phyloP scores from a whole-genome alignment of 1,284 basidiomycete genomes.

The Cystobasidium sp. region DNA sequence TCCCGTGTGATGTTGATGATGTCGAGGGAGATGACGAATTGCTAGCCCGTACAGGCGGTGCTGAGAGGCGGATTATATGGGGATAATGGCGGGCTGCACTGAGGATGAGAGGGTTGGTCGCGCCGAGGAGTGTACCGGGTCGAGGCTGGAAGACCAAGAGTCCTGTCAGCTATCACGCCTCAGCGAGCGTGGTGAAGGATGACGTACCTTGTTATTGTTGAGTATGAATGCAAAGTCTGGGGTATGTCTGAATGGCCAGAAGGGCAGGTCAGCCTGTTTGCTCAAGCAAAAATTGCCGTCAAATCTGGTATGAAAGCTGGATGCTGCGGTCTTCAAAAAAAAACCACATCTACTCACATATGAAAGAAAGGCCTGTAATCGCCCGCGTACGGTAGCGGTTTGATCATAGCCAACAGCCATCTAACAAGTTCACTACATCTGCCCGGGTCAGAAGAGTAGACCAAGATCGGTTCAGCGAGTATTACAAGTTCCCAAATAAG shows the following conservation, averaged over 20 bases:
- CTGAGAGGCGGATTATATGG: conserved; percentile 64
- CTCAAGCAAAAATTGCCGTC: too few species aligned
- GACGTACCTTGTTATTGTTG: conserved; percentile 50
- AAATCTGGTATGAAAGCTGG: too few species aligned
- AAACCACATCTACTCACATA: conserved; percentile 40
- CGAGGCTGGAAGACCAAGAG: conserved; percentile 66
- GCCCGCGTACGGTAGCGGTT: conserved; percentile 62
- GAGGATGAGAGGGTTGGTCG: conserved; percentile 93
- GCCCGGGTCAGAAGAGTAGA: conserved; percentile 79
- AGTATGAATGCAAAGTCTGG: conserved; percentile 55
- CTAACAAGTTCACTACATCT: conserved; percentile 77
- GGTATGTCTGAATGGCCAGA: conserved; percentile 49
- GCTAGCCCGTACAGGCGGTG: background rate
- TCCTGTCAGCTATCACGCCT: background rate
- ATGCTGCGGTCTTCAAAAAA: background rate
- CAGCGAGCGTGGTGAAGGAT: background rate
- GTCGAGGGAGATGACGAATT: background rate
- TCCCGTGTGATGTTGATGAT: conserved; percentile 18
- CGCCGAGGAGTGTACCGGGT: conserved; percentile 80
- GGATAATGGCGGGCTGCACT: conserved; percentile 90
- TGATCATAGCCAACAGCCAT: conserved; percentile 71
- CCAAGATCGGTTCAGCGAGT: conserved; percentile 82
- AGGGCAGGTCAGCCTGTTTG: background rate
- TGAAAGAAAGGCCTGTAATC: conserved; percentile 56
- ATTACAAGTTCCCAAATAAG: conserved; percentile 91